Base-by-base conservation (phyloP, 306 rosid species). In the Biancaea sappan region DNA sequence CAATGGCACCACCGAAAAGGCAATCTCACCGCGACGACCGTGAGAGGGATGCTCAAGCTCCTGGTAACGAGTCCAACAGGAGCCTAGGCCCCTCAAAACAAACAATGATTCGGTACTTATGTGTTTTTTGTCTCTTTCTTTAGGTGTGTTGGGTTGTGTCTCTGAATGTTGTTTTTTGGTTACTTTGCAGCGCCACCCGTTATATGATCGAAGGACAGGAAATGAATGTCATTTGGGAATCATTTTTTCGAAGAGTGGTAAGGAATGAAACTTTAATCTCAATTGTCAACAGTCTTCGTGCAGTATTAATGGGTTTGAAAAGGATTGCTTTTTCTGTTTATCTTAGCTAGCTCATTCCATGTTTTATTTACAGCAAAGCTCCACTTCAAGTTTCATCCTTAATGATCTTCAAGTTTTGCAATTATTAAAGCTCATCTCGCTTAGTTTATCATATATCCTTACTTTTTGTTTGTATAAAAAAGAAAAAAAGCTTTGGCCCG, bases 1-100 rank as follows among this genome's bases (percentile, higher is more conserved):
- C 71, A 35, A 83, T 87, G 96, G 86, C 73, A 16, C 12, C 54
- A 0, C 21, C 44, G 0, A 90, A 90, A 32, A 80, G 86, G 80
- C 28, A 15, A 1, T 38, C 44, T 66, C 31, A 59, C 5, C 38
- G n/a, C 0, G 51, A 44, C 16, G 80, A 11, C 5, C 75, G 43
- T 5, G 63, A 29, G 4, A 72, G 21, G 50, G 63, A 69, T 51
- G 31, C 14, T 34, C 73, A 28, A 5, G 52, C 32, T 50, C 71
- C 44, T 15, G 21, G n/a, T 4, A 71, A 75, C 22, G 70, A 29
- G 4, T 21, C 71, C n/a, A 79, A 86, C 59, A 48, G 84, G n/a
- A 84, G 71, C 65, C 56, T 26, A 6, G 51, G 50, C 14, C 34
- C 41, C 21, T 11, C 62, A 6, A 44, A 60, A 44, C 43, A 2